These are phyloP conservation scores for Hondaea fermentalgiana DNA, from an alignment of 108 stramenopile species.

Conservation along the genomic window DNA sequence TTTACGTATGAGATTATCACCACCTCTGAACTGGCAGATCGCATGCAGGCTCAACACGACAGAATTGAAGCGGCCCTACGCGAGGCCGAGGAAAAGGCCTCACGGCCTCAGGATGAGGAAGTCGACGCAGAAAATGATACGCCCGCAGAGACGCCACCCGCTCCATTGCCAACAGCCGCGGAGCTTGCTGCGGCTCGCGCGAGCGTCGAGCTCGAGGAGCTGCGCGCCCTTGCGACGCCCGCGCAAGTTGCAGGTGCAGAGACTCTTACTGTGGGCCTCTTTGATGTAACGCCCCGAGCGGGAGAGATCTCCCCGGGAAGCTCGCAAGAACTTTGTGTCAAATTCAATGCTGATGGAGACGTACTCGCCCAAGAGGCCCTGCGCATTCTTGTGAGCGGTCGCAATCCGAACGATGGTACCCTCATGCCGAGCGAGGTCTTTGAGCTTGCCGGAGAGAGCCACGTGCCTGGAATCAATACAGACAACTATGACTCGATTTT, in stretches of 20 bases:
- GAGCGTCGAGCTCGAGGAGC: not conserved
- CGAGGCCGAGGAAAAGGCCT: not conserved
- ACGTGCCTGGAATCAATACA: slow-evolving; percentile 38
- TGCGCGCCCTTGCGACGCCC: not conserved
- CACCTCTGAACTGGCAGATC: not conserved
- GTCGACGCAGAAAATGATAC: not conserved
- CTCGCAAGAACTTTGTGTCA: slow-evolving; percentile 23
- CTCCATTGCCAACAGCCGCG: not conserved
- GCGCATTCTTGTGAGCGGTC: slow-evolving; percentile 22
- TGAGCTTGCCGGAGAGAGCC: slow-evolving; percentile 46
- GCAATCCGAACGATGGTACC: slow-evolving; percentile 9
- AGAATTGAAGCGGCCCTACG: slow-evolving; percentile 30
- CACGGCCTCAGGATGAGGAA: not conserved
- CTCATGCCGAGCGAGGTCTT: not conserved
- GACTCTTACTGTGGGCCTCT: slow-evolving; percentile 7
- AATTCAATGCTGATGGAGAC: slow-evolving; percentile 38
- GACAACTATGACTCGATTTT: slow-evolving; percentile 38
- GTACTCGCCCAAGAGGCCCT: not conserved
- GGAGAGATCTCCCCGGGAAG: slow-evolving; percentile 43
- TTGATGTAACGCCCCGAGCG: slow-evolving; percentile 28
- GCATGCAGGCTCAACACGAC: slow-evolving; percentile 8
- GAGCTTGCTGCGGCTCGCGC: not conserved
- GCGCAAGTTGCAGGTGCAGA: not conserved
- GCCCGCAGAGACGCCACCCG: not conserved
- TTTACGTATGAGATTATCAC: slow-evolving; percentile 28